phyloP scores from a whole-genome alignment of 179 eudicot genomes.

The Pouteria campechiana region DNA sequence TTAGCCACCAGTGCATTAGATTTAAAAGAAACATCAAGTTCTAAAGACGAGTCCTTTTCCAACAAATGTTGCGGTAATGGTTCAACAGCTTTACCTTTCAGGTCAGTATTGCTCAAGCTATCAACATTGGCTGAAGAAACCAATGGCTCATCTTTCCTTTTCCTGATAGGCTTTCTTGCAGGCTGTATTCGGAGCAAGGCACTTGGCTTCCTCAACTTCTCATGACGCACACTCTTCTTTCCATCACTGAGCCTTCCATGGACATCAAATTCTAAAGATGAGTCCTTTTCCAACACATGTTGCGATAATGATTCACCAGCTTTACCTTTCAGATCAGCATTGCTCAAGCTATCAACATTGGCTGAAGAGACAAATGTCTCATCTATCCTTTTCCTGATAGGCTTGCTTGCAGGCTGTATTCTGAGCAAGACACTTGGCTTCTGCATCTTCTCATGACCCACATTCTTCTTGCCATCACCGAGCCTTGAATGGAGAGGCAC shows the following conservation, averaged over 20 bases:
- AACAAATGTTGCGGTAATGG: constrained; percentile 13
- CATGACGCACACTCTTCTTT: too few species aligned
- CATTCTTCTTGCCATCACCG: too few species aligned
- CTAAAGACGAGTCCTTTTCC: constrained; percentile 38
- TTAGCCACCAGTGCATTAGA: constrained; percentile 69
- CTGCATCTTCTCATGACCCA: constrained; percentile 31
- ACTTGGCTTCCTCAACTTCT: constrained; percentile 44
- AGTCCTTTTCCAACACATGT: constrained; percentile 22
- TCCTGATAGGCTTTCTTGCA: constrained; percentile 25
- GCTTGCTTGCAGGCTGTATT: constrained; percentile 34
- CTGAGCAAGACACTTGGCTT: constrained; percentile 63
- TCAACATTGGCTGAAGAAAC: constrained; percentile 1
- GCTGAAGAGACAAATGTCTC: constrained; percentile 1
- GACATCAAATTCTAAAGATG: constrained; percentile 61
- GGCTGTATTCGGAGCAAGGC: constrained; percentile 59
- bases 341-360: constrained; percentile 7
- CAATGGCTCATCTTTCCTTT: constrained; percentile 8
- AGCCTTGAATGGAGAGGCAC: too few species aligned
- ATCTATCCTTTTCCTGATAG: constrained; percentile 22
- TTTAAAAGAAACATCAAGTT: constrained; percentile 69
- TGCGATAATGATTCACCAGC: constrained; percentile 10
- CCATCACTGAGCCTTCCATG: too few species aligned
- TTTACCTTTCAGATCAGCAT: constrained; percentile 31
- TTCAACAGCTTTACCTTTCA: constrained; percentile 25
- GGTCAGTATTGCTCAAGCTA: constrained; percentile 15